phyloP scores from a whole-genome alignment of 1,284 basidiomycete genomes.

The Leccinum subspadiceum region DNA sequence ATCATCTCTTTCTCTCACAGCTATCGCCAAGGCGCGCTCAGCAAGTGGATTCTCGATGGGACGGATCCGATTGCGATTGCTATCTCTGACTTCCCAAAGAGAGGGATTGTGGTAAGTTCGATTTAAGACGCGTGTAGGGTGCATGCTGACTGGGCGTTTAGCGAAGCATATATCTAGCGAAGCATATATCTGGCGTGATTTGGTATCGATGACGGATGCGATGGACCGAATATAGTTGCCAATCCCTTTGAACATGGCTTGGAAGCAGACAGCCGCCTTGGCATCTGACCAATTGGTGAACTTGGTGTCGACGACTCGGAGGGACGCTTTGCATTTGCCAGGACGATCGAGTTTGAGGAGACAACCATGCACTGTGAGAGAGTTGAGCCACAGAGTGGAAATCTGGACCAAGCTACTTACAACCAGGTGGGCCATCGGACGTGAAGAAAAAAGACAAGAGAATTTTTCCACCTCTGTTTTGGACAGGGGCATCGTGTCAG shows the following conservation, averaged over 20 bases:
- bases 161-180: too few relatives aligned
- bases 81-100: too few relatives aligned
- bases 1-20: too few relatives aligned
- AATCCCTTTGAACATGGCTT: slow-evolving; percentile 59
- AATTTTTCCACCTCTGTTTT: slow-evolving; percentile 48
- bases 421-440: slow-evolving; percentile 38
- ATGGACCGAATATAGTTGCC: slow-evolving; percentile 51
- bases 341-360: slow-evolving; percentile 56
- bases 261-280: slow-evolving; percentile 58
- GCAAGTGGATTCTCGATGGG: too few relatives aligned
- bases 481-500: slow-evolving; percentile 28
- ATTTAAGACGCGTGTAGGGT: too few relatives aligned
- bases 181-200: slow-evolving; percentile 33
- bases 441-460: slow-evolving; percentile 44
- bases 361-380: slow-evolving; percentile 53
- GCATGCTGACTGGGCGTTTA: too few relatives aligned
- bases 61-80: too few relatives aligned
- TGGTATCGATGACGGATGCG: slow-evolving; percentile 40
- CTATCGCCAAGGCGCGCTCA: too few relatives aligned
- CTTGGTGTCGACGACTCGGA: slow-evolving; percentile 48
- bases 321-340: slow-evolving; percentile 47
- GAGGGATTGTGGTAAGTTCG: too few relatives aligned
- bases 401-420: slow-evolving; percentile 35
- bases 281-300: slow-evolving; percentile 61
- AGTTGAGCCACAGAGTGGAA: slow-evolving; percentile 7